Conservation (phyloP, 2,329 filamentous ascomycete species). For the Cordyceps javanica region DNA sequence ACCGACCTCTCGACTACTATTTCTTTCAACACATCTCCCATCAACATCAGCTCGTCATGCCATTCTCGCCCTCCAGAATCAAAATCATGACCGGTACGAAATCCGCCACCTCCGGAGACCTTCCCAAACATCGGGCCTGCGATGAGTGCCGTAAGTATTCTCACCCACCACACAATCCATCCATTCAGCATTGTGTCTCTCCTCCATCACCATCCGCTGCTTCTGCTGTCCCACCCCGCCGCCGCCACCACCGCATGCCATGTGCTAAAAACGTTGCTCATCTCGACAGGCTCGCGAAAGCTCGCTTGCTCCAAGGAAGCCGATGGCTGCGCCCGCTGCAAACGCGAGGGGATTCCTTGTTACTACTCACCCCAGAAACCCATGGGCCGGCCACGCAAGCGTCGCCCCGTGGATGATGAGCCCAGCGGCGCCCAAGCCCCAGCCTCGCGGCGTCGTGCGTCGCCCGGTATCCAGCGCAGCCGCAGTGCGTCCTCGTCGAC, state of each 20-base stretch:
- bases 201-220: slow-evolving; percentile 20
- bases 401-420: slow-evolving; percentile 32
- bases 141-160: slow-evolving; percentile 58
- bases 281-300: slow-evolving; percentile 49
- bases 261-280: not conserved
- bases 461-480: not conserved
- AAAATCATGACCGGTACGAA: not conserved
- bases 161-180: not conserved
- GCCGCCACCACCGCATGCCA: not conserved
- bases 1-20: no score
- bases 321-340: slow-evolving; percentile 54
- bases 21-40: not conserved
- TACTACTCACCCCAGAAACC: slow-evolving; percentile 60
- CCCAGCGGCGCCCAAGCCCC: not conserved
- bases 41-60: not conserved
- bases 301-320: slow-evolving; percentile 59
- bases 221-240: not conserved
- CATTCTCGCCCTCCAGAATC: not conserved
- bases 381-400: slow-evolving; percentile 60
- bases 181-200: not conserved
- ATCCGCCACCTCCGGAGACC: slow-evolving; percentile 11
- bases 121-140: slow-evolving; percentile 54
- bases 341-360: slow-evolving; percentile 49
- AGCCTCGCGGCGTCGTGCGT: not conserved
- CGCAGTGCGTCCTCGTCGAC: not conserved